phyloP scores from a whole-genome alignment of 2,329 filamentous ascomycete genomes.

The Hymenoscyphus albidus region DNA sequence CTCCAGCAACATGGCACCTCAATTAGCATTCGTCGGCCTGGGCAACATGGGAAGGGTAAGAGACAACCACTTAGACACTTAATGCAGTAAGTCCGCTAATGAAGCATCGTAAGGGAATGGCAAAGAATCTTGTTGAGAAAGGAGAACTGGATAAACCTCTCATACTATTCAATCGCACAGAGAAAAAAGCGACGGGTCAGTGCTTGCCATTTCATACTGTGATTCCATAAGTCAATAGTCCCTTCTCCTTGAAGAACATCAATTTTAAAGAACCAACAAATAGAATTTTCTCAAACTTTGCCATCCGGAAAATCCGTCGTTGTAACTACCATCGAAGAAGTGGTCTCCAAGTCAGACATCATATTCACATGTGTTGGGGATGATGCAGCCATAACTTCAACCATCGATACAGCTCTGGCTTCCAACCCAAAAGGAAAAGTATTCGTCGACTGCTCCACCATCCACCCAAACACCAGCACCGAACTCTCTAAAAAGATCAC shows the following conservation, averaged over 20 bases:
- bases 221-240: background rate
- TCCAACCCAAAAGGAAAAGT: slow-evolving; percentile 64
- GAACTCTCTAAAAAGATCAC: slow-evolving; percentile 55
- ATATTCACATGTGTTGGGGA: slow-evolving; percentile 81
- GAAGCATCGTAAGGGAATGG: slow-evolving; percentile 56
- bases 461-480: slow-evolving; percentile 78
- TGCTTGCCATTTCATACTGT: background rate
- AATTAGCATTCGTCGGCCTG: slow-evolving; percentile 74
- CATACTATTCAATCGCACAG: slow-evolving; percentile 76
- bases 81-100: background rate
- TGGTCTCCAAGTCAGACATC: slow-evolving; percentile 65
- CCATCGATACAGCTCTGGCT: slow-evolving; percentile 55
- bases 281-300: slow-evolving; percentile 59
- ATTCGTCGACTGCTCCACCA: slow-evolving; percentile 82
- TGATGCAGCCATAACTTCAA: slow-evolving; percentile 66
- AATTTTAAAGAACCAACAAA: background rate
- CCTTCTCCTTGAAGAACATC: background rate
- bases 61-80: slow-evolving; percentile 14
- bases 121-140: slow-evolving; percentile 77
- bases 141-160: slow-evolving; percentile 67
- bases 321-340: slow-evolving; percentile 60
- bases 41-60: slow-evolving; percentile 83
- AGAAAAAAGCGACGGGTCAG: slow-evolving; percentile 49
- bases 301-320: slow-evolving; percentile 60
- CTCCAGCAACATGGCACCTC: slow-evolving; percentile 47